Base-by-base conservation (phyloP, 352 stramenopile genomes). In the Globisporangium polare region DNA sequence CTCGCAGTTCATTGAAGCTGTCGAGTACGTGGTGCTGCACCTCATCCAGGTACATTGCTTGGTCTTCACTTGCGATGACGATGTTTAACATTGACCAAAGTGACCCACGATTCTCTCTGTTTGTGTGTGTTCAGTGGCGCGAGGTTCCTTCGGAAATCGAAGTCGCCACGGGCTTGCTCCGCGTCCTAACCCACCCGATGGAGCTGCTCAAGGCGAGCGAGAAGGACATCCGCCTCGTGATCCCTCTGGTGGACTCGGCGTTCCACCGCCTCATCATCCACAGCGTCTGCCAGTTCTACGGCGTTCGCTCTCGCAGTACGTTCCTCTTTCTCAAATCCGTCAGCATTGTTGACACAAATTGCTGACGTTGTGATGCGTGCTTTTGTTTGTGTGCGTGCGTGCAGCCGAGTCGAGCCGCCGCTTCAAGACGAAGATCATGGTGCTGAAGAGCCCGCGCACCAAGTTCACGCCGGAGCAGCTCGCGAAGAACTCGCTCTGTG, bases 221-320 rank as follows among this genome's bases (percentile, higher is more conserved):
- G 62, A 90, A 79, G 53, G 80, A 91, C 20, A 66, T 86, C 17
- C 70, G 82, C 24, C 70, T 96, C 45, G 77, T 89, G 24, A 64
- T 96, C 20, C 86, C 88, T 15, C 74, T 96, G 8, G 56, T 80
- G 27, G 83, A 94, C 59, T 95, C 86, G 49, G 79, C 88, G 4
- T 96, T 95, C 62, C 88, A 96, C 60, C 88, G 88, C 26, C 68
- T 96, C 43, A 84, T 96, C 41, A 74, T 96, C 53, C 88, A 96
- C 77, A 91, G 78, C 20, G 74, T 93, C 9, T 96, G 88, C 73
- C 88, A 96, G 67, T 96, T 95, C 62, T 94, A 94, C 41, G 81
- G 83, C 51, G 69, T 96, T 49, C 80, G 80, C 49, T 94, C 88
- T 37, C 79, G 82, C 66, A 95, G 86, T 96, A 69, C 54, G 82